Base-by-base conservation (phyloP, 805 yeast genomes). In the Hagleromyces aurorensis region DNA sequence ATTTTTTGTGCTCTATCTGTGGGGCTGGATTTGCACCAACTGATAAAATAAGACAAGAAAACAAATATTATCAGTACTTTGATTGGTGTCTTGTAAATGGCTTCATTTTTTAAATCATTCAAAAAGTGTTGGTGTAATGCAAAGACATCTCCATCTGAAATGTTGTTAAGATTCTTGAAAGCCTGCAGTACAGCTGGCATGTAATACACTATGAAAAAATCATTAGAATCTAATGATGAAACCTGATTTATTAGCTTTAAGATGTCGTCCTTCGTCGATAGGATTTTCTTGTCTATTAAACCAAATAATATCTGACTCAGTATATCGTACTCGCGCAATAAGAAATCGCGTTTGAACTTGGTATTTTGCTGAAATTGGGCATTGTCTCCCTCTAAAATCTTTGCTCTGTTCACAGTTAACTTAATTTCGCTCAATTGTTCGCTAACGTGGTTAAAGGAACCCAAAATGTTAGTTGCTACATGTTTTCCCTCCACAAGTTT, bases 321-420 rank as follows among this genome's bases (percentile, higher is more conserved):
- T 2, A 67, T 48, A 44, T 84, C 94, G 51, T 86, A 91, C 43
- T 78, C 77, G 28, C 62, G 63, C 30, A 73, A 67, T 16, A 83
- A 61, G 39, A 73, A 74, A 33, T 70, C 72, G 38, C 85, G 71
- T 46, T 80, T 70, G 44, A 70, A 76, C 20, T 63, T 64, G 19
- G 79, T 52, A 13, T 64, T 59, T 27, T 73, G 66, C 27, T 63
- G 61, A 33, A 73, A 69, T 5, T 59, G 54, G 13, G 64, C 43
- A 49, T 65, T 35, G 41, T 67, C 58, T 32, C 65, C 52, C 39
- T 81, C 76, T 39, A 74, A 59, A 29, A 80, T 59, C 55, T 70
- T 65, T 36, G 70, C 57, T 52, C 72, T 59, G 44, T 68, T 65
- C 29, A 74, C 61, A 3, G 50, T 38, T 41, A 75, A 75, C 37